Conservation (phyloP, 1,284 basidiomycete genomes). For the Trametes hirsuta region DNA sequence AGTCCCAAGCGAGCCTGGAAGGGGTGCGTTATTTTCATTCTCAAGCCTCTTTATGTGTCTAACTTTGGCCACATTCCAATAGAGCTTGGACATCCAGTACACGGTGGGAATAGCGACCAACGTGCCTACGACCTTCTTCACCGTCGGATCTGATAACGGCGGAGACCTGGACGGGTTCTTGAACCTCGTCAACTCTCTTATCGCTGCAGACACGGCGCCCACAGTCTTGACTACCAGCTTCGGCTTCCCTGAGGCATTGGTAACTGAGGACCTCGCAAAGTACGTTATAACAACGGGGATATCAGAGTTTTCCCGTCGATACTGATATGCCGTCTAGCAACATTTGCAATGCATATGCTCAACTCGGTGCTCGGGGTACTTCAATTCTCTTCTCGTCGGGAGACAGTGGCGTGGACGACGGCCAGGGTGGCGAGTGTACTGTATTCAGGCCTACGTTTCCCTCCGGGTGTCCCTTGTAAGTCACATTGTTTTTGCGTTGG, state of each 20-base stretch:
- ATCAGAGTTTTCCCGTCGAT: too few species aligned
- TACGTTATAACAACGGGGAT: slow-evolving; percentile 39
- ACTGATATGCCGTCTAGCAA: slow-evolving; percentile 27
- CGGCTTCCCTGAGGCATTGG: slow-evolving; percentile 55
- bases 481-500: not conserved
- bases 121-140: slow-evolving; percentile 29
- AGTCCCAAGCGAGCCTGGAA: slow-evolving; percentile 22
- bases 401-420: slow-evolving; percentile 64
- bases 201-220: slow-evolving; percentile 33
- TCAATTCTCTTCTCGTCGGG: slow-evolving; percentile 67
- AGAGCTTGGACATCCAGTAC: slow-evolving; percentile 67
- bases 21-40: slow-evolving; percentile 13
- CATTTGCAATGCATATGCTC: slow-evolving; percentile 62
- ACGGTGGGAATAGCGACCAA: slow-evolving; percentile 62
- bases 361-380: slow-evolving; percentile 63
- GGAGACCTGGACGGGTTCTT: slow-evolving; percentile 32
- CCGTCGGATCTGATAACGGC: slow-evolving; percentile 21
- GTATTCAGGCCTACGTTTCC: slow-evolving; percentile 69
- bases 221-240: slow-evolving; percentile 45
- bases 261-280: slow-evolving; percentile 53
- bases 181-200: slow-evolving; percentile 38
- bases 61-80: too few species aligned
- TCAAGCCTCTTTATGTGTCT: too few species aligned
- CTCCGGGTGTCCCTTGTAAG: slow-evolving; percentile 43
- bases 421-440: slow-evolving; percentile 54